phyloP scores from a whole-genome alignment of 2,329 filamentous ascomycete species.

The Penicillium sp. region DNA sequence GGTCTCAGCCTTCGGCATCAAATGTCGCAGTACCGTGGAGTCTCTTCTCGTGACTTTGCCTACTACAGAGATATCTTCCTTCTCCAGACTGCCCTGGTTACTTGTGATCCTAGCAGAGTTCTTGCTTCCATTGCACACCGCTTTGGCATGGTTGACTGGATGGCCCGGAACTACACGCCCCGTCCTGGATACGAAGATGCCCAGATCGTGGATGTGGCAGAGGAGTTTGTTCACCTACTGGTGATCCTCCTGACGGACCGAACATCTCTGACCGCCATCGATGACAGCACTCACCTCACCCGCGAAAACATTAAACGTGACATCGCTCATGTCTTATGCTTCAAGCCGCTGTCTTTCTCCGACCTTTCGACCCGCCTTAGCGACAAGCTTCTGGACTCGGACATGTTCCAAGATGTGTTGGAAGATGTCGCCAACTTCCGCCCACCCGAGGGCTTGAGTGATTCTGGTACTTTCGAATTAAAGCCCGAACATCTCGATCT shows the following conservation, averaged over 20 bases:
- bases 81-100: slow-evolving; percentile 82
- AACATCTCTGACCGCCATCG: slow-evolving; percentile 59
- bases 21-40: slow-evolving; percentile 87
- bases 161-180: slow-evolving; percentile 75
- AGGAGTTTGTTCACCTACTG: slow-evolving; percentile 92
- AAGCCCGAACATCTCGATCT: slow-evolving; percentile 81
- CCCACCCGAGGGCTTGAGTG: slow-evolving; percentile 83
- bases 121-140: slow-evolving; percentile 87
- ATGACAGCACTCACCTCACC: slow-evolving; percentile 50
- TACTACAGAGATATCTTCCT: slow-evolving; percentile 95
- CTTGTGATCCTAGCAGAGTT: slow-evolving; percentile 78
- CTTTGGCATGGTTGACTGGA: slow-evolving; percentile 84
- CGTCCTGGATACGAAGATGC: slow-evolving; percentile 75
- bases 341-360: slow-evolving; percentile 92
- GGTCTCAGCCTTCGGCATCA: slow-evolving; percentile 94
- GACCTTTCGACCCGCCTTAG: slow-evolving; percentile 83
- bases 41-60: slow-evolving; percentile 83
- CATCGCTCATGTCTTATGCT: slow-evolving; percentile 89
- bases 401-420: slow-evolving; percentile 80
- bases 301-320: slow-evolving; percentile 77
- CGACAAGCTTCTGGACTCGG: slow-evolving; percentile 83
- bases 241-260: slow-evolving; percentile 89
- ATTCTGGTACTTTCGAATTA: slow-evolving; percentile 91
- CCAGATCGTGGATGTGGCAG: slow-evolving; percentile 87
- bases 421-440: slow-evolving; percentile 87